Conservation (phyloP, 1,139 yeast genomes). For the Meyerozyma sp. region DNA sequence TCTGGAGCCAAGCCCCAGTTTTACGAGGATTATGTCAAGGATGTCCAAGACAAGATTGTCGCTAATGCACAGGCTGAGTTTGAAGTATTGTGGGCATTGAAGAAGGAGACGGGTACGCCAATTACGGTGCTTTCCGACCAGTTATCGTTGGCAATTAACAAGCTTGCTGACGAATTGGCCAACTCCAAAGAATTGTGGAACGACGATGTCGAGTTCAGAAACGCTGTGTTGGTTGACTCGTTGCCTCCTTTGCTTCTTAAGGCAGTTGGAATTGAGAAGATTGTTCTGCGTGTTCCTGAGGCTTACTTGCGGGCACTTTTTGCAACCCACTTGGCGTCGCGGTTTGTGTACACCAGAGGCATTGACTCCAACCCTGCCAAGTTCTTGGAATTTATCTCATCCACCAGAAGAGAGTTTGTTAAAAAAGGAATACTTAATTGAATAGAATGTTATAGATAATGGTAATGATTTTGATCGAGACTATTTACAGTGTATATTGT, state of each 20-base stretch:
- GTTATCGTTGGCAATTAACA: constrained; percentile 80
- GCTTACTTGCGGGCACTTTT: constrained; percentile 85
- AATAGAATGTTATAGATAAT: background rate
- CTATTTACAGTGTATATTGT: background rate
- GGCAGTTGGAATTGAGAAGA: constrained; percentile 69
- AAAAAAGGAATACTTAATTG: constrained; percentile 17
- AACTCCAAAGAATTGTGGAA: constrained; percentile 81
- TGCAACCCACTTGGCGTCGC: constrained; percentile 85
- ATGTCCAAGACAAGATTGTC: constrained; percentile 73
- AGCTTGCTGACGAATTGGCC: constrained; percentile 83
- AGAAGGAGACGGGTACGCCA: constrained; percentile 60
- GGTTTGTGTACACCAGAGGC: constrained; percentile 85
- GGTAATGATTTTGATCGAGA: background rate
- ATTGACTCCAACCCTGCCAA: constrained; percentile 77
- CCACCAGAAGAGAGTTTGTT: constrained; percentile 36
- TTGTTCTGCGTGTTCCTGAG: constrained; percentile 77
- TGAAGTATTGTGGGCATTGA: constrained; percentile 79
- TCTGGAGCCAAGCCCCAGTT: constrained; percentile 60
- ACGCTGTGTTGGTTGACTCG: constrained; percentile 69
- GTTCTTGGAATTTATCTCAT: constrained; percentile 67
- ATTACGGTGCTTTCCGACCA: constrained; percentile 80
- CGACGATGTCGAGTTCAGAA: constrained; percentile 71
- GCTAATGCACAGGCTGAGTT: constrained; percentile 81
- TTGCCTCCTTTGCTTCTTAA: constrained; percentile 71
- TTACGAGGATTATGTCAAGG: constrained; percentile 75